phyloP scores from a whole-genome alignment of 345 rosid genomes.

The Reutealis trisperma region DNA sequence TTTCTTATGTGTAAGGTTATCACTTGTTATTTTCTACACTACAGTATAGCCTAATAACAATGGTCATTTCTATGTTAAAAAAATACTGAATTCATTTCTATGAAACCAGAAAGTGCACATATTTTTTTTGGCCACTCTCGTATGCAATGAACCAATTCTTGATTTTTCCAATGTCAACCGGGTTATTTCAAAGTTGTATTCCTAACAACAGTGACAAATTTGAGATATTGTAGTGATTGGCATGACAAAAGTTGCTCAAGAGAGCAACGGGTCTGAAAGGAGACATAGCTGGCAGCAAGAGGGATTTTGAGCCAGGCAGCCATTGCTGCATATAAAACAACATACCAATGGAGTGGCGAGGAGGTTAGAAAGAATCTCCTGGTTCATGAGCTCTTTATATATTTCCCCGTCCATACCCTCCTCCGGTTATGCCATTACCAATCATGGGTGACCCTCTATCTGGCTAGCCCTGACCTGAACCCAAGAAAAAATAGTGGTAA shows the following conservation, averaged over 20 bases:
- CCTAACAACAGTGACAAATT: background rate
- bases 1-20: constrained; percentile 5
- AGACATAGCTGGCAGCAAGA: no score
- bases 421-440: no score
- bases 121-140: background rate
- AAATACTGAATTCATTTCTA: background rate
- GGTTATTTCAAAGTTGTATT: background rate
- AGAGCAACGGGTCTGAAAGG: no score
- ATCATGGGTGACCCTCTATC: no score
- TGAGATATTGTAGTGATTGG: constrained; percentile 1
- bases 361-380: no score
- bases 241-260: background rate
- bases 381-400: no score
- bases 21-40: constrained; percentile 1
- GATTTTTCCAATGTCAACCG: background rate
- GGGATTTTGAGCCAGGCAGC: no score
- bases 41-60: background rate
- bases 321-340: no score
- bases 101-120: background rate
- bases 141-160: background rate
- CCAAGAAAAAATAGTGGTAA: no score
- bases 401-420: no score
- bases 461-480: no score
- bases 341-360: no score
- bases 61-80: background rate